Conservation (phyloP, 225 moss, liverwort and hornwort species). For the Thuidium tamariscinum region DNA sequence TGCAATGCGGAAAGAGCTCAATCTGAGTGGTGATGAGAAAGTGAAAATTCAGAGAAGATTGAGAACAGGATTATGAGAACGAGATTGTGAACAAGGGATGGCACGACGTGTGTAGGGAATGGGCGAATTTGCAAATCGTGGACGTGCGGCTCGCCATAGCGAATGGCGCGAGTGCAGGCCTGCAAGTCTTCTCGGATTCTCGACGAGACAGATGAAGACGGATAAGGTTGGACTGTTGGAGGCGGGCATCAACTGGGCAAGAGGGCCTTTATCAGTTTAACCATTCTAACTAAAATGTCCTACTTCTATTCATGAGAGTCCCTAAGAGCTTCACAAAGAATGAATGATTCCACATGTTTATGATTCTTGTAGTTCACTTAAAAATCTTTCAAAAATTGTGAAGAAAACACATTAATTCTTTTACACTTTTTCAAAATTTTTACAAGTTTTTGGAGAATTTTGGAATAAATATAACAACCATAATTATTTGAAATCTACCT, state of each 20-base stretch:
- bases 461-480: rapidly evolving
- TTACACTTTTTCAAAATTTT: too few species aligned
- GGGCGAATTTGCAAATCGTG: neutral
- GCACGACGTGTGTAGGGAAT: neutral
- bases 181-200: neutral
- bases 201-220: neutral
- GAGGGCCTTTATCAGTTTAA: neutral
- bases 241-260: neutral
- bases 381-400: neutral
- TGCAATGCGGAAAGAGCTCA: neutral
- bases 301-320: neutral
- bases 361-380: neutral
- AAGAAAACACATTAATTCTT: neutral
- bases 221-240: neutral
- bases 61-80: neutral
- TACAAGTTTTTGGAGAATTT: too few species aligned
- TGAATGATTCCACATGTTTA: neutral
- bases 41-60: neutral
- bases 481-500: neutral
- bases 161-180: neutral
- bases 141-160: neutral
- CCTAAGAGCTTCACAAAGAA: neutral
- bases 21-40: neutral
- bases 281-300: neutral
- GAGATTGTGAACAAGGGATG: neutral